Conservation (phyloP, 2,329 filamentous ascomycete species). For the Trichothecium sympodiale region DNA sequence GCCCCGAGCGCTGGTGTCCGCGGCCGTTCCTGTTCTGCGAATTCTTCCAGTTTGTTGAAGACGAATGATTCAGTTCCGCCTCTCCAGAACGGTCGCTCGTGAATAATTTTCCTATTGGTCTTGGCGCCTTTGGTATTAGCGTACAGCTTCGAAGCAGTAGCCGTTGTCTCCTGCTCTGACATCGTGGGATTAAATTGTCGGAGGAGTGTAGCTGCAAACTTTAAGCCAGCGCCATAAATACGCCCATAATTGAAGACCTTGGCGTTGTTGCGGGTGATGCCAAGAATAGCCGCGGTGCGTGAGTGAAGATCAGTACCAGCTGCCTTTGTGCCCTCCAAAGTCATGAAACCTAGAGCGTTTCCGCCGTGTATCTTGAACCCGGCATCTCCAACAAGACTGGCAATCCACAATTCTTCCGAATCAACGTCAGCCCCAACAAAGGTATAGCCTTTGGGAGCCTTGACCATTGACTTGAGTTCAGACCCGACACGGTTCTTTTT, state of each 20-base stretch:
- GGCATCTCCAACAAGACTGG: constrained; percentile 85
- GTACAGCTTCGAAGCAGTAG: constrained; percentile 73
- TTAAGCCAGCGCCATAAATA: constrained; percentile 94
- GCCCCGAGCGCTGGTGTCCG: constrained; percentile 87
- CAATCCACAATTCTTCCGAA: constrained; percentile 96
- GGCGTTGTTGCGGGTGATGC: constrained; percentile 88
- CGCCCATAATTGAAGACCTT: constrained; percentile 99
- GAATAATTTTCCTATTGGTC: constrained; percentile 61
- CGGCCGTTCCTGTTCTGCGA: constrained; percentile 86
- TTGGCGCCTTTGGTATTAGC: constrained; percentile 82
- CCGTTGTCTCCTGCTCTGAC: constrained; percentile 65
- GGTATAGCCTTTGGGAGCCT: constrained; percentile 77
- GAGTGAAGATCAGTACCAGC: constrained; percentile 92
- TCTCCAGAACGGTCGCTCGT: constrained; percentile 77
- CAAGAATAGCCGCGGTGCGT: constrained; percentile 80
- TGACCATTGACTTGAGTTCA: constrained; percentile 94
- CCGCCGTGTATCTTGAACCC: constrained; percentile 92
- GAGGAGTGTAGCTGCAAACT: constrained; percentile 81
- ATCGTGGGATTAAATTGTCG: constrained; percentile 86
- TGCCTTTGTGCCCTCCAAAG: constrained; percentile 87
- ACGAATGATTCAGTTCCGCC: constrained; percentile 96
- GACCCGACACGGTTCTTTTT: constrained; percentile 94
- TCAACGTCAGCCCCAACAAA: constrained; percentile 98
- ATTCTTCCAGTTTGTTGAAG: constrained; percentile 96
- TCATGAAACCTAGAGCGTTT: constrained; percentile 98